These are phyloP conservation scores for Ceratocystis cubensis DNA, from an alignment of 2,329 filamentous ascomycete genomes.

Conservation along the genomic window DNA sequence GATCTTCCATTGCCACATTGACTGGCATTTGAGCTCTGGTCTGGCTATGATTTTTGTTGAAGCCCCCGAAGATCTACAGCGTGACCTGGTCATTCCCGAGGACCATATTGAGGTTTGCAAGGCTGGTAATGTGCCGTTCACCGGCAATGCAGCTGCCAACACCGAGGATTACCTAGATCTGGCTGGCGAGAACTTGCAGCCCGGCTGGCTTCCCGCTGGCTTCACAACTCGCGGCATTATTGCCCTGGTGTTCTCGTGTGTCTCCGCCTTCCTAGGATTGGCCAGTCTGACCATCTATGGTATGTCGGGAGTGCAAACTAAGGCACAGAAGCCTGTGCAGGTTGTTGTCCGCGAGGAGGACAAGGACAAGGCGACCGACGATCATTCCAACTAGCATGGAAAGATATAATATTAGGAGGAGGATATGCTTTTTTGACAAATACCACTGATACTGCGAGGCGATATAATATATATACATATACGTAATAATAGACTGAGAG, in stretches of 20 bases:
- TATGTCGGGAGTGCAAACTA: slow-evolving; percentile 8
- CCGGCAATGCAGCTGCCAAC: slow-evolving; percentile 50
- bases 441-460: background rate
- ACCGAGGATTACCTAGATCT: slow-evolving; percentile 41
- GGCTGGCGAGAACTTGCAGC: slow-evolving; percentile 35
- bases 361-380: background rate
- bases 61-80: slow-evolving; percentile 34
- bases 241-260: slow-evolving; percentile 58
- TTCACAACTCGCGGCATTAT: slow-evolving; percentile 62
- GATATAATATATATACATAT: background rate
- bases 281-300: slow-evolving; percentile 20
- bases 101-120: slow-evolving; percentile 34
- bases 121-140: slow-evolving; percentile 31
- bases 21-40: slow-evolving; percentile 39
- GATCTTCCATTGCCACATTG: slow-evolving; percentile 38
- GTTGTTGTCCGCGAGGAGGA: slow-evolving; percentile 8
- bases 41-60: slow-evolving; percentile 29
- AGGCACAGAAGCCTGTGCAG: background rate
- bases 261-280: slow-evolving; percentile 58
- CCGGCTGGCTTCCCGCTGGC: slow-evolving; percentile 49
- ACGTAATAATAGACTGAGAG: background rate
- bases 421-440: background rate
- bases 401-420: background rate
- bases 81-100: slow-evolving; percentile 41
- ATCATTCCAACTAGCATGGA: background rate